phyloP scores from a whole-genome alignment of 2,329 filamentous ascomycete genomes.

The Chaetomiaceae sp. region DNA sequence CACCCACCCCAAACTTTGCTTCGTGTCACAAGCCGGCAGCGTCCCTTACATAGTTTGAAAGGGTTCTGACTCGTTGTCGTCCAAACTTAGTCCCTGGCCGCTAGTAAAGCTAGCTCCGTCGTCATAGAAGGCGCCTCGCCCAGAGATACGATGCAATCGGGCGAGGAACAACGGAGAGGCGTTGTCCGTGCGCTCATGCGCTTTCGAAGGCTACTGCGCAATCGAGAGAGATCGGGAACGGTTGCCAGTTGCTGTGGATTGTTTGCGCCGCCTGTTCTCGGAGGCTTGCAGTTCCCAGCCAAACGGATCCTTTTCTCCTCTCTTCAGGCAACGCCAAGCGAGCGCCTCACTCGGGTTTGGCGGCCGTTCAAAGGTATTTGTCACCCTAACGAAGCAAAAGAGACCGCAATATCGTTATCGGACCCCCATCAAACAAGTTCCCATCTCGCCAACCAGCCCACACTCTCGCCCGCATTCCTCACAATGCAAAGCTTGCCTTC shows the following conservation, averaged over 20 bases:
- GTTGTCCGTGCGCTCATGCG: neutral
- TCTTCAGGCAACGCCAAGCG: neutral
- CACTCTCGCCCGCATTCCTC: slow-evolving; percentile 70
- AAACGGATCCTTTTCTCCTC: neutral
- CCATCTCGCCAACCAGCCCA: slow-evolving; percentile 79
- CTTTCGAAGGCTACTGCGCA: neutral
- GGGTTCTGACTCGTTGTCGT: slow-evolving; percentile 4
- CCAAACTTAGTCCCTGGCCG: neutral
- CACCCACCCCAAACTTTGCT: slow-evolving; percentile 1
- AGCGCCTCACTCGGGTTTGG: neutral
- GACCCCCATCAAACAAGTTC: slow-evolving; percentile 45
- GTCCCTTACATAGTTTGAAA: neutral
- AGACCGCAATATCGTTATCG: neutral
- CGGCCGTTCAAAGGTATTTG: neutral
- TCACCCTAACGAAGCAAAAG: neutral
- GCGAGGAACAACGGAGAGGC: neutral
- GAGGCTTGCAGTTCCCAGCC: slow-evolving; percentile 1
- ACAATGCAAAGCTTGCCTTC: slow-evolving; percentile 68
- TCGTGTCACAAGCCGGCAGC: neutral
- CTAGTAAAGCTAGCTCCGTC: neutral
- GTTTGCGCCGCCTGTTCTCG: neutral
- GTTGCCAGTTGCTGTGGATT: neutral
- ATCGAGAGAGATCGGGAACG: neutral
- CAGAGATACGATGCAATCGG: neutral
- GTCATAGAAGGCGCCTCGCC: neutral